Evolutionary conservation across 768 basidiomycete species (phyloP), one percentile per base, ranked within the genome.

Genomic region (Pisolithus marmoratus): DNA sequence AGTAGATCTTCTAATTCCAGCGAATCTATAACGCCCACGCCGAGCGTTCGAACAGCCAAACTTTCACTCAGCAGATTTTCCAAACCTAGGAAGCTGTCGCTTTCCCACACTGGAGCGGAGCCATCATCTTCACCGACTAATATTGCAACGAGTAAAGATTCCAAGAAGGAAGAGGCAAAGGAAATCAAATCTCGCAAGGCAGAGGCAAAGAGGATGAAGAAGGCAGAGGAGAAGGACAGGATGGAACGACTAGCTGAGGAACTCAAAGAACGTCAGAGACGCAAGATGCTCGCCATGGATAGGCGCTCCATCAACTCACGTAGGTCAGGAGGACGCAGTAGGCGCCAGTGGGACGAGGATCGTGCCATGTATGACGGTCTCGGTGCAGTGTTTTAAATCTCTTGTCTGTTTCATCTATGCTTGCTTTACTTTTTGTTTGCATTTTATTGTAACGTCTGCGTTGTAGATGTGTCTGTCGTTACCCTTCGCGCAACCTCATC

Each of bases 161-260:
- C 55, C 7, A 69, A 54, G 29, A 60, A 56, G 47, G 58, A 56
- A n/a, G 57, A 66, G n/a, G 60, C 56, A 52, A 60, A 63, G 40
- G 79, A 78, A 52, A 64, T 69, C 57, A 80, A 75, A 63, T 62
- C 58, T 55, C 65, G 65, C 50, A 79, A 72, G 63, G 72, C 69
- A 22, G 71, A 76, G 50, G 72, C 73, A 43, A 74, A 76, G 62
- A 60, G 51, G 55, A 63, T 67, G 63, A 70, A 72, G 54, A 77
- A 74, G 65, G 71, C 73, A 9, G 67, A 72, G 48, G 63, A 70
- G 45, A 67, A 70, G 31, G 69, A 69, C 49, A 71, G 63, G 56
- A 65, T 63, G 29, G 73, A 76, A 52, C 69, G 69, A 47, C 66
- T 79, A 29, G 77, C 78, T n/a, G 60, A 67, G 50, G 70, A 76